Evolutionary conservation across 148 eudicot species (phyloP).

Genomic region (Vaccinium myrtillus): DNA sequence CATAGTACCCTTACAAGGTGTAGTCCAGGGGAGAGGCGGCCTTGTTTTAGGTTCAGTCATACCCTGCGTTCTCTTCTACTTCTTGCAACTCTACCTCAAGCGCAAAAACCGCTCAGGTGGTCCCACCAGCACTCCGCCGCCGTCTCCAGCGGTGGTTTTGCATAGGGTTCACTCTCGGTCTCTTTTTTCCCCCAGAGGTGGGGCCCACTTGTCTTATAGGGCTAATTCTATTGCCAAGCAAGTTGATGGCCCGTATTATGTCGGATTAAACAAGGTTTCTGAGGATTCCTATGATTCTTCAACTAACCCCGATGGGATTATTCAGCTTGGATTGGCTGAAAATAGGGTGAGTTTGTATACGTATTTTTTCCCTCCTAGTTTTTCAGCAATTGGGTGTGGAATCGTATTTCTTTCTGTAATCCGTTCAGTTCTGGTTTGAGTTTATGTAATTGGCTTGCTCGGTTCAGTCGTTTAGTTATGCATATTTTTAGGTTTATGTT

Average conservation of each 20-base stretch:
- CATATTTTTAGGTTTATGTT: background rate
- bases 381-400: background rate
- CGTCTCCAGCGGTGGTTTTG: slow-evolving; percentile 36
- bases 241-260: slow-evolving; percentile 42
- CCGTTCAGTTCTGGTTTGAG: background rate
- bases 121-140: slow-evolving; percentile 14
- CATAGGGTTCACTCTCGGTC: slow-evolving; percentile 62
- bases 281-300: slow-evolving; percentile 56
- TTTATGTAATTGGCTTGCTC: background rate
- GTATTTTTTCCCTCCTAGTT: background rate
- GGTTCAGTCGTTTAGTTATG: background rate
- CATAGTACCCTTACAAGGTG: slow-evolving; percentile 87
- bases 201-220: slow-evolving; percentile 55
- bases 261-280: slow-evolving; percentile 42
- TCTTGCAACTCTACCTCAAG: slow-evolving; percentile 73
- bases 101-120: slow-evolving; percentile 29
- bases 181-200: slow-evolving; percentile 57
- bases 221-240: slow-evolving; percentile 40
- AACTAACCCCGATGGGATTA: slow-evolving; percentile 54
- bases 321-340: slow-evolving; percentile 65
- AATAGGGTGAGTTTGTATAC: slow-evolving; percentile 46
- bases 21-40: slow-evolving; percentile 86
- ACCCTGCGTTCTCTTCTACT: slow-evolving; percentile 90
- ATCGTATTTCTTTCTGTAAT: background rate
- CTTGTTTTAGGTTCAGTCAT: slow-evolving; percentile 76